These are phyloP conservation scores for Fusarium ramigenum DNA, from an alignment of 2,329 filamentous ascomycete species.

Conservation along the genomic window DNA sequence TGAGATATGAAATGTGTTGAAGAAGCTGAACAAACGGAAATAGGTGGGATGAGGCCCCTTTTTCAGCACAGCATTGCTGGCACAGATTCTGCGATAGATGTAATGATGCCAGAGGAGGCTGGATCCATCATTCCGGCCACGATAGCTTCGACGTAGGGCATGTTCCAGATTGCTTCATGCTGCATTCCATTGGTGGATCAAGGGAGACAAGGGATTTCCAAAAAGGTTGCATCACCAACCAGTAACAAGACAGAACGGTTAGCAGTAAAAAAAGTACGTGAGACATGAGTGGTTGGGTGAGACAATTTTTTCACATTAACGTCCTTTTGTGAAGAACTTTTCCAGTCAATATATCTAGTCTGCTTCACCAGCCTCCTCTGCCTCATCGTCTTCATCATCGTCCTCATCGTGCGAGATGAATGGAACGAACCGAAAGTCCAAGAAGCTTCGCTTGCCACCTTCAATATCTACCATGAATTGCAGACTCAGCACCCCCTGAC, in stretches of 20 bases:
- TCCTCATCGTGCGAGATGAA: slow-evolving; percentile 68
- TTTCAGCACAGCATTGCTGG: slow-evolving; percentile 9
- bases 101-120: slow-evolving; percentile 15
- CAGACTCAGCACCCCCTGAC: slow-evolving; percentile 88
- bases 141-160: neutral
- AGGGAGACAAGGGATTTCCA: slow-evolving; percentile 8
- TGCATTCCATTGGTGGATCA: slow-evolving; percentile 33
- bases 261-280: neutral
- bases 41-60: slow-evolving; percentile 9
- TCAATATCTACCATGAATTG: slow-evolving; percentile 97
- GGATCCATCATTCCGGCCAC: slow-evolving; percentile 28
- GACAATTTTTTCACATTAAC: slow-evolving; percentile 1
- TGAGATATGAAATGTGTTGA: neutral
- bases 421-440: slow-evolving; percentile 86
- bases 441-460: slow-evolving; percentile 73
- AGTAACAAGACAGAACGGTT: neutral
- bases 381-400: slow-evolving; percentile 45
- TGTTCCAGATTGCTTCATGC: slow-evolving; percentile 20
- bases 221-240: neutral
- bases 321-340: neutral
- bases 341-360: slow-evolving; percentile 7
- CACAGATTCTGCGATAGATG: neutral
- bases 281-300: slow-evolving; percentile 3
- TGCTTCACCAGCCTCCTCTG: slow-evolving; percentile 12
- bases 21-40: too few species aligned